Evolutionary conservation across 2,329 filamentous ascomycete genomes (phyloP).

Genomic region (Lomentospora prolificans): DNA sequence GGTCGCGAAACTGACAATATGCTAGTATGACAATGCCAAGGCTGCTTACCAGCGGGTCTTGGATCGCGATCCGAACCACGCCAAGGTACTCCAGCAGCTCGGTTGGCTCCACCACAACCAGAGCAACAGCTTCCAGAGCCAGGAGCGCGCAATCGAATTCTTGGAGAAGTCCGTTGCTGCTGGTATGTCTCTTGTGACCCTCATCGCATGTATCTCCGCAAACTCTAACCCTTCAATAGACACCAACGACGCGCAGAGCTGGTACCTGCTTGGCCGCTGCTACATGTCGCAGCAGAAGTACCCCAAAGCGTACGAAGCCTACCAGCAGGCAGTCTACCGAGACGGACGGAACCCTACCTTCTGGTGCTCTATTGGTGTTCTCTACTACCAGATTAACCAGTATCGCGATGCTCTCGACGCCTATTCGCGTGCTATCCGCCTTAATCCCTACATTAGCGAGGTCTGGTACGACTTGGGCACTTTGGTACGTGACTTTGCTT

Average conservation of each 20-base stretch:
- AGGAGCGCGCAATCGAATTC: conserved; percentile 94
- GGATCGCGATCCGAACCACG: conserved; percentile 89
- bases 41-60: conserved; percentile 85
- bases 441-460: conserved; percentile 97
- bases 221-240: conserved; percentile 44
- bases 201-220: background rate
- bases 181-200: conserved; percentile 46
- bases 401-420: conserved; percentile 96
- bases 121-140: conserved; percentile 80
- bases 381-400: conserved; percentile 99
- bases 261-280: conserved; percentile 94
- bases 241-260: conserved; percentile 91
- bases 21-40: conserved; percentile 91
- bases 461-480: conserved; percentile 99
- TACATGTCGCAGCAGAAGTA: conserved; percentile 99
- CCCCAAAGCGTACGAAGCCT: conserved; percentile 95
- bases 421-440: conserved; percentile 88
- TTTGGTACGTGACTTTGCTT: conserved; percentile 52
- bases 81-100: conserved; percentile 94
- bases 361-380: conserved; percentile 97
- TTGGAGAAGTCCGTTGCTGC: conserved; percentile 92
- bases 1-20: no score
- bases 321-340: conserved; percentile 96
- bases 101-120: conserved; percentile 98
- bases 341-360: conserved; percentile 97